Percentiles rank a stretch among this genome's conserved stretches.
Conservation (phyloP, 2,329 filamentous ascomycete species). For the Neocucurbitaria cava region DNA sequence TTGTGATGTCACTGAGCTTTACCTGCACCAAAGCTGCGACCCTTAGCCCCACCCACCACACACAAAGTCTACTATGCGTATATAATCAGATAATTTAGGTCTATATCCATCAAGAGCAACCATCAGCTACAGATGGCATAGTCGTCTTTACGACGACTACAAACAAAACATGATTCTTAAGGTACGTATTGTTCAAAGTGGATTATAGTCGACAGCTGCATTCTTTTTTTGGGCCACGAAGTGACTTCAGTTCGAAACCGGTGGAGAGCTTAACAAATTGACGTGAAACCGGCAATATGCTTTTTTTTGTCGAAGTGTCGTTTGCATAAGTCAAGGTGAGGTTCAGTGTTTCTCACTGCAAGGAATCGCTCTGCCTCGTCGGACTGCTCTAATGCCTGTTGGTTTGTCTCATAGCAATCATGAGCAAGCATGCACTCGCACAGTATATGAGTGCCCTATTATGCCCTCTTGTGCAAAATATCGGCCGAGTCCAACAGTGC, state of each 20-base stretch:
- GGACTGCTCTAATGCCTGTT: too few species aligned
- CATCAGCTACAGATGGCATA: not conserved
- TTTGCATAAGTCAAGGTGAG: not conserved
- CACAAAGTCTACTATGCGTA: not conserved
- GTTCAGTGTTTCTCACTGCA: not conserved
- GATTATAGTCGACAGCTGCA: not conserved
- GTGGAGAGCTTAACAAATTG: not conserved
- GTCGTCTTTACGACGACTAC: not conserved
- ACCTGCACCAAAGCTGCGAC: not conserved
- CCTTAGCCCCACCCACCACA: not conserved
- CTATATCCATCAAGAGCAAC: not conserved
- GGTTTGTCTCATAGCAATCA: too few species aligned
- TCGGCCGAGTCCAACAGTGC: too few species aligned
- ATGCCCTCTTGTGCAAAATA: too few species aligned
- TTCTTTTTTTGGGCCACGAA: too few species aligned
- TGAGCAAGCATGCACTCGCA: too few species aligned
- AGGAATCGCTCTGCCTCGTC: not conserved
- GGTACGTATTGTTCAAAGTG: not conserved
- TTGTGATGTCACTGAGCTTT: not conserved
- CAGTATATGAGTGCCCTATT: too few species aligned
- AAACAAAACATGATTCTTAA: not conserved
- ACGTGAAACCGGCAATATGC: not conserved
- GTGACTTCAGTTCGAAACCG: not conserved
- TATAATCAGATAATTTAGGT: not conserved
- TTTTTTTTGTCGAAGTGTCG: not conserved